These are phyloP conservation scores for Pseudopithomyces maydicus DNA, from an alignment of 2,329 filamentous ascomycete genomes.

Conservation along the genomic window DNA sequence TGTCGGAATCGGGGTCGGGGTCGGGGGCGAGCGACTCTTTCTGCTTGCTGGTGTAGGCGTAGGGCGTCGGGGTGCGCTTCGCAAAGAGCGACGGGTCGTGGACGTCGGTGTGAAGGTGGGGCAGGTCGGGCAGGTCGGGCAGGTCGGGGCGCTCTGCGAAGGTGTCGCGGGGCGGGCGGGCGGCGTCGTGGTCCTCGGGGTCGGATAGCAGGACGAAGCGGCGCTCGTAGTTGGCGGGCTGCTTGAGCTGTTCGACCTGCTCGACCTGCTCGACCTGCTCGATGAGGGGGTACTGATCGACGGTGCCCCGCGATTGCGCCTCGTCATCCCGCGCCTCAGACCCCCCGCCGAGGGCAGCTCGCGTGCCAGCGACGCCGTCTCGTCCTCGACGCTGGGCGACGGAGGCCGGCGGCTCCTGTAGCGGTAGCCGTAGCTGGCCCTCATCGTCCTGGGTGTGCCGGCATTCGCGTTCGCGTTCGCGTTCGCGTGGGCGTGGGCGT, in stretches of 20 bases:
- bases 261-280: slow-evolving; percentile 65
- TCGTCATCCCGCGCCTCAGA: slow-evolving; percentile 53
- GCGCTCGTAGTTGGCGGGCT: slow-evolving; percentile 63
- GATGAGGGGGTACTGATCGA: slow-evolving; percentile 72
- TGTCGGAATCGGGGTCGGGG: slow-evolving; percentile 34
- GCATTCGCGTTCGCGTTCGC: slow-evolving; percentile 23
- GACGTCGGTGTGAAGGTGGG: slow-evolving; percentile 41
- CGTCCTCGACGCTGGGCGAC: slow-evolving; percentile 72
- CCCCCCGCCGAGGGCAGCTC: slow-evolving; percentile 56
- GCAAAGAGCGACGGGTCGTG: slow-evolving; percentile 47
- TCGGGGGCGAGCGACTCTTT: slow-evolving; percentile 36
- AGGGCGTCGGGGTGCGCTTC: slow-evolving; percentile 51
- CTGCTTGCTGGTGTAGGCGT: slow-evolving; percentile 49
- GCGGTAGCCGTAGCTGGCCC: slow-evolving; percentile 22
- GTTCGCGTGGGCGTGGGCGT: slow-evolving; percentile 21
- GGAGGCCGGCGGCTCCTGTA: slow-evolving; percentile 57
- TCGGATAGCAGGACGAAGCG: slow-evolving; percentile 65
- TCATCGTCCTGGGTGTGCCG: slow-evolving; percentile 27
- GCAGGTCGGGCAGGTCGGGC: slow-evolving; percentile 38
- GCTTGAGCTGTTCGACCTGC: slow-evolving; percentile 66
- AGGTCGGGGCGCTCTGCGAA: slow-evolving; percentile 42
- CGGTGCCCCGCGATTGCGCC: slow-evolving; percentile 63
- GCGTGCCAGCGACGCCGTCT: slow-evolving; percentile 64
- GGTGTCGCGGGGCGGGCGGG: slow-evolving; percentile 31
- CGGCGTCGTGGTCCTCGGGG: slow-evolving; percentile 24